Evolutionary conservation across 108 stramenopile species (phyloP).

Genomic region (Schizochytrium sp.): DNA sequence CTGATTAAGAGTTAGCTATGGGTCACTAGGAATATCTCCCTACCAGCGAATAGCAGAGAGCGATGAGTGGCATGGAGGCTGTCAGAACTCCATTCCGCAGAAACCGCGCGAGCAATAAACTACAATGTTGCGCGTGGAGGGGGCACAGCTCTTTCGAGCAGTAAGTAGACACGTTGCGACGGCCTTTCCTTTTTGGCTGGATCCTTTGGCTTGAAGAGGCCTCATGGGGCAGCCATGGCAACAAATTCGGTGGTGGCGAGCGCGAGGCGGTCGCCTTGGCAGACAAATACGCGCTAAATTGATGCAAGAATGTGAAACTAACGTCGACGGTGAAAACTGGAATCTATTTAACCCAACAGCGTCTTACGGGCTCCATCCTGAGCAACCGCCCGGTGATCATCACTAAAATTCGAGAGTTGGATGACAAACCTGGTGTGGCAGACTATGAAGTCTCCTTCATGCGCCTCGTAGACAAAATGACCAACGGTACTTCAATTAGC

Average conservation of each 20-base stretch:
- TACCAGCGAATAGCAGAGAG: too few species aligned
- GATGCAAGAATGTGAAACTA: too few species aligned
- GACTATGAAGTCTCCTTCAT: constrained; percentile 75
- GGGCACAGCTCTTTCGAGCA: constrained; percentile 46
- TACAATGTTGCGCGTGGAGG: constrained; percentile 31
- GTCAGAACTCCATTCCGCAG: too few species aligned
- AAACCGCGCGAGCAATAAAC: neutral
- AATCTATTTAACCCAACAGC: neutral
- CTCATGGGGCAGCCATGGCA: neutral
- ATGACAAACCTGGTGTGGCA: constrained; percentile 14
- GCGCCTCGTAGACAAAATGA: constrained; percentile 90
- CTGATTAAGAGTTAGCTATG: too few species aligned
- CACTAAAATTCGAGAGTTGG: constrained; percentile 32
- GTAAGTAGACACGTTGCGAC: neutral
- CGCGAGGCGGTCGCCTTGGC: too few species aligned
- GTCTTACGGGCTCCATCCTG: constrained; percentile 31
- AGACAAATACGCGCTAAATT: too few species aligned
- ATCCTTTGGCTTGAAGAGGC: neutral
- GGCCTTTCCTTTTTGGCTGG: neutral
- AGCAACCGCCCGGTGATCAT: constrained; percentile 54
- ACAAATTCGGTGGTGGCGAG: too few species aligned
- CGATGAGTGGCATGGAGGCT: too few species aligned
- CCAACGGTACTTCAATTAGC: constrained; percentile 92
- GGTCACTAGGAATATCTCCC: too few species aligned
- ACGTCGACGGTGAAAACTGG: too few species aligned